Conservation (phyloP, 2,329 filamentous ascomycete genomes). For the Hansfordia pulvinata region DNA sequence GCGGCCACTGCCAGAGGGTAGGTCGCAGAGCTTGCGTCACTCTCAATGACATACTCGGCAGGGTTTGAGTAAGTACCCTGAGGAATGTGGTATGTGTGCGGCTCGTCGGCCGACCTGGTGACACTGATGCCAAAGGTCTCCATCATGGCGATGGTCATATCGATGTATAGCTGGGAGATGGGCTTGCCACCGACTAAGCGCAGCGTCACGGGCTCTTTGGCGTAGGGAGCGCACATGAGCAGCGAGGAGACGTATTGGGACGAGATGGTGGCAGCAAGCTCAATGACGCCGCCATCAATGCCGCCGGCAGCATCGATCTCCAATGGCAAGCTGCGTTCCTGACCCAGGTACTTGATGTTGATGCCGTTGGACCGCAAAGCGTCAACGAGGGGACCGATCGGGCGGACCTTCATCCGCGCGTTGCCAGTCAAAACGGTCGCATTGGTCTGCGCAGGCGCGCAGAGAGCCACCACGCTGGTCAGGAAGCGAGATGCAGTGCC, state of each 20-base stretch:
- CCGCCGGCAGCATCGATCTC: slow-evolving; percentile 71
- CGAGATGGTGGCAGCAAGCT: slow-evolving; percentile 86
- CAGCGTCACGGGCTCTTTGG: slow-evolving; percentile 83
- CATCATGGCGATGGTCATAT: slow-evolving; percentile 99
- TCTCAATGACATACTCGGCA: slow-evolving; percentile 78
- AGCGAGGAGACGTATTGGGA: slow-evolving; percentile 99
- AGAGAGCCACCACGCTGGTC: slow-evolving; percentile 80
- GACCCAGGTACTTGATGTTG: slow-evolving; percentile 74
- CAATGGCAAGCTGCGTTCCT: slow-evolving; percentile 71
- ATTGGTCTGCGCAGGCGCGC: slow-evolving; percentile 47
- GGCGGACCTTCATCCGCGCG: slow-evolving; percentile 87
- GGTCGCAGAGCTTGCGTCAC: slow-evolving; percentile 93
- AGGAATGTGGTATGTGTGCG: slow-evolving; percentile 89
- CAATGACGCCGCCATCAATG: slow-evolving; percentile 75
- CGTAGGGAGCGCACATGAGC: slow-evolving; percentile 92
- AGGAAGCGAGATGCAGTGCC: slow-evolving; percentile 93
- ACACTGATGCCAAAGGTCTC: slow-evolving; percentile 76
- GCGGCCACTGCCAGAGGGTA: slow-evolving; percentile 91
- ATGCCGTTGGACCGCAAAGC: slow-evolving; percentile 79
- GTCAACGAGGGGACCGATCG: slow-evolving; percentile 86
- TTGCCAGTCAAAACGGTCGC: slow-evolving; percentile 85
- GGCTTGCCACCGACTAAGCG: slow-evolving; percentile 90
- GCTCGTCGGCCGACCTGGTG: slow-evolving; percentile 59
- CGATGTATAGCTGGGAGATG: slow-evolving; percentile 92
- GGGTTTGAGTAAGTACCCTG: slow-evolving; percentile 75